Percentiles rank a stretch among this genome's conserved stretches.
Evolutionary conservation across 2,329 filamentous ascomycete species (phyloP).

Genomic region (Dactylonectria macrodidyma): DNA sequence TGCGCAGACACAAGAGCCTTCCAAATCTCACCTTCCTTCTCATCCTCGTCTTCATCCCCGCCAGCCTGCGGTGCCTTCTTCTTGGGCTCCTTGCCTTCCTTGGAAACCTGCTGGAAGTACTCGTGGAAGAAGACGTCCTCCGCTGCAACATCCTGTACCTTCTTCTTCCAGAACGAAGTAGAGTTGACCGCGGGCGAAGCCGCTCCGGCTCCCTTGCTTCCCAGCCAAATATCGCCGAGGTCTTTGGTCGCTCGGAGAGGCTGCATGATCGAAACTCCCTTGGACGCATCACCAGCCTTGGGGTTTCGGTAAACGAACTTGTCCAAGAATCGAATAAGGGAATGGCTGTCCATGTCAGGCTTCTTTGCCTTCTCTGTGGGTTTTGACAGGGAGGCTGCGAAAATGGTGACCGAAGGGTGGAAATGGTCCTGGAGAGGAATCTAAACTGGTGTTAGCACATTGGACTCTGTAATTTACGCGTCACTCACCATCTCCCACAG

Average conservation of each 20-base stretch:
- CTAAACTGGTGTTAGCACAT: conserved; percentile 45
- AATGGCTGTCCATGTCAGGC: conserved; percentile 91
- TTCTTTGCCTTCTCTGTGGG: conserved; percentile 84
- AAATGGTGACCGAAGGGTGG: conserved; percentile 92
- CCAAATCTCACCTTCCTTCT: conserved; percentile 88
- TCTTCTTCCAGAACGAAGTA: conserved; percentile 92
- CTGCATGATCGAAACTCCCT: conserved; percentile 96
- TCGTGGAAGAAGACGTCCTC: conserved; percentile 99
- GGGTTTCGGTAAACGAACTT: conserved; percentile 98
- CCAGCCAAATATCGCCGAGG: conserved; percentile 70
- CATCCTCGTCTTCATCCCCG: conserved; percentile 68
- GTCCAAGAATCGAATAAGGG: conserved; percentile 94
- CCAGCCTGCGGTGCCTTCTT: conserved; percentile 63
- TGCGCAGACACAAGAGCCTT: conserved; percentile 87
- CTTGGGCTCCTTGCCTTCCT: conserved; percentile 67
- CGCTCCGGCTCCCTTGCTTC: conserved; percentile 62
- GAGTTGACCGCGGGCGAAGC: conserved; percentile 76
- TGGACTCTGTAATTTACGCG: neutral
- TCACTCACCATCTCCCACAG: conserved; percentile 87
- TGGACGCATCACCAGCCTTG: conserved; percentile 77
- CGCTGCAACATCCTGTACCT: conserved; percentile 86
- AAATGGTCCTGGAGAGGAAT: conserved; percentile 75
- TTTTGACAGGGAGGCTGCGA: conserved; percentile 80
- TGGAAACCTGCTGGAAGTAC: conserved; percentile 87
- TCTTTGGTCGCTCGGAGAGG: conserved; percentile 74